Conservation (phyloP, 2,329 filamentous ascomycete genomes). For the Hypocrella siamensis region DNA sequence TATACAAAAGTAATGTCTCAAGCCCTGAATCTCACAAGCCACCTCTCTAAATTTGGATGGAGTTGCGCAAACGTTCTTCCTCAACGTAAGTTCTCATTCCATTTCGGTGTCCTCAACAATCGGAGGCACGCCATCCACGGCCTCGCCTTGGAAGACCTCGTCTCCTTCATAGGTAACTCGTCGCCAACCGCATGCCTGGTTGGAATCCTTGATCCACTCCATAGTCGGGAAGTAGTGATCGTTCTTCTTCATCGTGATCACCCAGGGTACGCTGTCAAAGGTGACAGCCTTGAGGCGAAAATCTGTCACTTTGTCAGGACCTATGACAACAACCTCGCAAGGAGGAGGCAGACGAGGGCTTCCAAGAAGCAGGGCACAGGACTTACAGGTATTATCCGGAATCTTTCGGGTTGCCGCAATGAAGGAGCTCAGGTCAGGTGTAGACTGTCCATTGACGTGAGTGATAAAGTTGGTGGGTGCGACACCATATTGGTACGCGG, state of each 20-base stretch:
- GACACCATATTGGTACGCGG: conserved; percentile 78
- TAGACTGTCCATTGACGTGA: conserved; percentile 79
- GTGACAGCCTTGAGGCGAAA: conserved; percentile 96
- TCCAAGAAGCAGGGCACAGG: background rate
- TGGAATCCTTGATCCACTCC: conserved; percentile 50
- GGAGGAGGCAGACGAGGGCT: background rate
- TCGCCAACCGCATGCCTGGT: conserved; percentile 45
- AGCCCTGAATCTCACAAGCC: no score
- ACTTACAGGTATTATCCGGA: conserved; percentile 78
- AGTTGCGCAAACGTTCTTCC: no score
- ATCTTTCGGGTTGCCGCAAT: conserved; percentile 71
- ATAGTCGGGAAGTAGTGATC: conserved; percentile 80
- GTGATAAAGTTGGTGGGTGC: conserved; percentile 97
- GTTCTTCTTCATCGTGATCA: conserved; percentile 99
- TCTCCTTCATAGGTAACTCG: conserved; percentile 46
- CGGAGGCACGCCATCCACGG: conserved; percentile 29
- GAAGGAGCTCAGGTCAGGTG: conserved; percentile 69
- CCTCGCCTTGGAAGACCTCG: conserved; percentile 36
- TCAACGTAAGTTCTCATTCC: conserved; percentile 17
- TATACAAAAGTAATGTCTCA: no score
- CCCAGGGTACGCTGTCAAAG: conserved; percentile 96
- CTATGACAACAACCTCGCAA: background rate
- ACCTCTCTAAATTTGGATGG: no score
- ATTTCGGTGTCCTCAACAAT: conserved; percentile 27
- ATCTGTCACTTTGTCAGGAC: conserved; percentile 32